Evolutionary conservation across 208 protist species (phyloP), one percentile per base, ranked within the genome.

Genomic region (Leishmania amazonensis): DNA sequence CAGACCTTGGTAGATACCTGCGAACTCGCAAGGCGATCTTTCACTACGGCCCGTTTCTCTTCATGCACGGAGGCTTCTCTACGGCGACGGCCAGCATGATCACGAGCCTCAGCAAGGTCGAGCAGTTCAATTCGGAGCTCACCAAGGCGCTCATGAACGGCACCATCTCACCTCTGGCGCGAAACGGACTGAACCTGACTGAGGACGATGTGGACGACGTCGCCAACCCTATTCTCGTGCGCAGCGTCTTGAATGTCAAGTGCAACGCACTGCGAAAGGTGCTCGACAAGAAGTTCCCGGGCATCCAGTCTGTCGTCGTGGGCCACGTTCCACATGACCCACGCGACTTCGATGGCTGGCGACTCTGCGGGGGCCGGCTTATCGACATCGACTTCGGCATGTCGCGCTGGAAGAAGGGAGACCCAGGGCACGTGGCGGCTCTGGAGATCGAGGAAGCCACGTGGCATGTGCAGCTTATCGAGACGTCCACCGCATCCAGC

Each of bases 51-150:
- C 88, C 90, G 9, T 97, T 95, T 79, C 87, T 97, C 76, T 98
- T 98, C 79, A 95, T 97, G 91, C 94, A 98, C 81, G 96, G 93
- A n/a, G 96, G 96, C 24, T 91, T 98, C 77, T 96, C 94, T n/a
- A 88, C 87, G 35, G 90, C 88, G 9, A 96, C 91, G 19, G 86
- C 91, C 31, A 84, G 75, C 54, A 93, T 94, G 83, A 89, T 97
- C 24, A 95, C 89, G 42, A 91, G 87, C 78, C 84, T 97, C 49
- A 76, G 87, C n/a, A 90, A 91, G 38, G 85, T 97, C 0, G 89
- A 95, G 31, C 84, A 94, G 78, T 96, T 98, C 78, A 98, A 97
- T 83, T 38, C 17, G 24, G 90, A 91, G 77, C 68, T 97, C 53
- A 78, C 78, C 17, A 80, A 89, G 53, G 90, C 92, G n/a, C 87